Conservation (phyloP, 257 asterid genomes). For the Nicotiana knightiana region DNA sequence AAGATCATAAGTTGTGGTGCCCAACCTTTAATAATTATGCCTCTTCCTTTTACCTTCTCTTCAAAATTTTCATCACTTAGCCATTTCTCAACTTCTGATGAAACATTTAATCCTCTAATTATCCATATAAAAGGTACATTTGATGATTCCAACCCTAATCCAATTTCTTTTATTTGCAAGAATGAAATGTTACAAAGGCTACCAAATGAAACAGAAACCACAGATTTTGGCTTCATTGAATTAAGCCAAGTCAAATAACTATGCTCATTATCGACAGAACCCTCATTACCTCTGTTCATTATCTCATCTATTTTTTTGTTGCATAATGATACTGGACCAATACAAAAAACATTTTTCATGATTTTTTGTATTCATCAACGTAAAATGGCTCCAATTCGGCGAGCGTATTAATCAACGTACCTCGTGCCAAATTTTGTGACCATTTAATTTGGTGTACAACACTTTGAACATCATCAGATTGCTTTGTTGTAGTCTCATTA, state of each 20-base stretch:
- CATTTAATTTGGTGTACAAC: constrained; percentile 13
- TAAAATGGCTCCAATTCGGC: constrained; percentile 48
- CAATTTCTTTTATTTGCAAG: constrained; percentile 35
- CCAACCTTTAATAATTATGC: constrained; percentile 33
- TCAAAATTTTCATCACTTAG: constrained; percentile 1
- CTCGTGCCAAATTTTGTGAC: constrained; percentile 19
- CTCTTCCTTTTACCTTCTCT: constrained; percentile 20
- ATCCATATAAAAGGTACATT: constrained; percentile 28
- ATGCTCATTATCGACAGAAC: constrained; percentile 6
- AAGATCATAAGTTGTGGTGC: constrained; percentile 40
- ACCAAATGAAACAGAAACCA: constrained; percentile 40
- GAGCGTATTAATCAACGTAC: constrained; percentile 37
- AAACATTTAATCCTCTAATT: constrained; percentile 10
- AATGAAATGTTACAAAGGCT: constrained; percentile 27
- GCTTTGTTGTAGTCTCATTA: background rate
- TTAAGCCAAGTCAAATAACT: constrained; percentile 41
- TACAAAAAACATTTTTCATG: constrained; percentile 36
- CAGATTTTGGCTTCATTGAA: constrained; percentile 24
- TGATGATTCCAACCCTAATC: constrained; percentile 38
- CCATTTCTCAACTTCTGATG: constrained; percentile 21
- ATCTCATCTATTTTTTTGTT: constrained; percentile 19
- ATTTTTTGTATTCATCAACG: constrained; percentile 13
- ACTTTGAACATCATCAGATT: background rate
- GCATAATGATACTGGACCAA: constrained; percentile 47
- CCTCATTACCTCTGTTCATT: constrained; percentile 26